Conservation (phyloP, 73 alveolate species). For the Paramecium caudatum region DNA sequence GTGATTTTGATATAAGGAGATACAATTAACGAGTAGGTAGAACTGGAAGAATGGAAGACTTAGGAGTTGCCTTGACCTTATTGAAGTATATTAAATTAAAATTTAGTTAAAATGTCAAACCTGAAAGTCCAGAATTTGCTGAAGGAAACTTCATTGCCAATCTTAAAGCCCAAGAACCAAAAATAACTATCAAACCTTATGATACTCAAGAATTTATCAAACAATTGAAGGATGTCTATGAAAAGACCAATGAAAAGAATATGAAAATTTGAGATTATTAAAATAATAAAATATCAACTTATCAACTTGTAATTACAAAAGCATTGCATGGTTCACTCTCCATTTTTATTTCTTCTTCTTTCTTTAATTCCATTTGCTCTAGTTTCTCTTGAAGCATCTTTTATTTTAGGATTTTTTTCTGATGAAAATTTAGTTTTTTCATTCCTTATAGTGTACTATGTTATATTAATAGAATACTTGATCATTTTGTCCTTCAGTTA, state of each 20-base stretch:
- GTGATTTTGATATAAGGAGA: conserved; percentile 51
- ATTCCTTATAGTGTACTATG: background rate
- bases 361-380: no score
- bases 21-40: conserved; percentile 67
- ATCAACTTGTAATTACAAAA: background rate
- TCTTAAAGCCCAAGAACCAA: background rate
- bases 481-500: conserved; percentile 16
- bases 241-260: background rate
- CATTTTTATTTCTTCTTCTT: no score
- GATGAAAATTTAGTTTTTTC: background rate
- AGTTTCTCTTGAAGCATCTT: no score
- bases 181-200: background rate
- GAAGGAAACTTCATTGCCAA: background rate
- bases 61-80: conserved; percentile 53
- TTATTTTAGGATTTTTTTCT: background rate
- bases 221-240: background rate
- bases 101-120: no score
- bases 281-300: background rate
- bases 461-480: background rate
- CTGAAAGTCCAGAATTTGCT: background rate
- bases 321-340: no score
- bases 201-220: background rate
- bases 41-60: conserved; percentile 71
- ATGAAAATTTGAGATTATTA: background rate
- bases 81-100: conserved; percentile 4